These are phyloP conservation scores for Parasarocladium wereldwijsianum DNA, from an alignment of 2,329 filamentous ascomycete species.

Conservation along the genomic window DNA sequence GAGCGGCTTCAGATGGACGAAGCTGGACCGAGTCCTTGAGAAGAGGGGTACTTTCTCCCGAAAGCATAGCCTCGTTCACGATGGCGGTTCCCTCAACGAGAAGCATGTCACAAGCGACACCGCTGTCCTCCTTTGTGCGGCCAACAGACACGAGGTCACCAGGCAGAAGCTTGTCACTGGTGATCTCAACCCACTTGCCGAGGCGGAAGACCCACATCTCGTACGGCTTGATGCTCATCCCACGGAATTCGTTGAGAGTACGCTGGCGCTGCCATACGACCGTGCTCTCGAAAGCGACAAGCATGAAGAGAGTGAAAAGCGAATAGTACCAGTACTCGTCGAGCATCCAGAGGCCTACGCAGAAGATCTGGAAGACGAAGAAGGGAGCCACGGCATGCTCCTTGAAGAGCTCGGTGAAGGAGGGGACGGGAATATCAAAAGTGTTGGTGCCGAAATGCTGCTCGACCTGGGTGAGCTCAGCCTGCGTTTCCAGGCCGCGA, in stretches of 20 bases:
- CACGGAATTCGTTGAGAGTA: conserved; percentile 88
- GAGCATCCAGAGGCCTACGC: conserved; percentile 94
- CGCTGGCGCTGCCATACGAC: conserved; percentile 98
- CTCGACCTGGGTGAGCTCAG: conserved; percentile 66
- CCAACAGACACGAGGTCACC: conserved; percentile 87
- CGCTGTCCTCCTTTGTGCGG: conserved; percentile 90
- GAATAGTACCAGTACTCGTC: conserved; percentile 99
- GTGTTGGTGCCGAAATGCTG: conserved; percentile 93
- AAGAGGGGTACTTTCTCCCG: conserved; percentile 90
- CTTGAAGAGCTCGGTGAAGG: conserved; percentile 89
- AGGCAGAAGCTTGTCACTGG: conserved; percentile 82
- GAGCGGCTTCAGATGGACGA: conserved; percentile 60
- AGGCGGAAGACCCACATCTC: conserved; percentile 82
- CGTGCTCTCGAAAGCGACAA: conserved; percentile 93
- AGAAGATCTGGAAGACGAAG: conserved; percentile 99
- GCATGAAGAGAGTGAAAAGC: conserved; percentile 96
- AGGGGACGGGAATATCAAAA: conserved; percentile 95
- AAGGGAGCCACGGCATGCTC: conserved; percentile 98
- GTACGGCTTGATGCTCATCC: conserved; percentile 99
- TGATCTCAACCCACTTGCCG: conserved; percentile 75
- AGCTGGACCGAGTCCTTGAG: conserved; percentile 93
- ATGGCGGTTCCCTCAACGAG: conserved; percentile 90
- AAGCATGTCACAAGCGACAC: conserved; percentile 94
- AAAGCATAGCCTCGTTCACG: conserved; percentile 98
- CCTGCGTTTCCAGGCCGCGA: conserved; percentile 55